Evolutionary conservation across 345 rosid species (phyloP), one percentile per base, ranked within the genome.

Genomic region (Boechera divaricarpa): DNA sequence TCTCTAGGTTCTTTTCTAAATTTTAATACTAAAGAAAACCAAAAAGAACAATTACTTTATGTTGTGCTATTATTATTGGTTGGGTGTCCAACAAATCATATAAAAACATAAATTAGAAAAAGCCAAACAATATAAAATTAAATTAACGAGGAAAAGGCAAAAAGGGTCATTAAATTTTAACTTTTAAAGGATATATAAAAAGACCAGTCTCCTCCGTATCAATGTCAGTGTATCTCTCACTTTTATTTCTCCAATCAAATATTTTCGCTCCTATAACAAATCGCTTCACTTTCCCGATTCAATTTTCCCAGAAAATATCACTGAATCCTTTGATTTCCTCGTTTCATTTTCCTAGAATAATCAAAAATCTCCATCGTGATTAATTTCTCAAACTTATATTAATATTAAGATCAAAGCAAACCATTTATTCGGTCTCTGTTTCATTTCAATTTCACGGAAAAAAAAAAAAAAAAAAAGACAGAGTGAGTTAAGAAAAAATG

Each of bases 261-360:
- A 61, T 69, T 69, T 36, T 39, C 45, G 53, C 44, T 38, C 47
- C 21, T 5, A 16, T 2, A 36, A 60, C n/a, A 10, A 21, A 60
- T 54, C 75, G 54, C 66, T 70, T 69, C 70, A 55, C 41, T 69
- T 77, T 62, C 69, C 74, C 51, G 4, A 47, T 55, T 64, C 64
- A 56, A 73, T 21, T 55, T 42, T 39, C 76, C 61, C 69, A 10
- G 55, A 73, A 64, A 18, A 10, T 31, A 29, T 21, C 67, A 62
- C 68, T 41, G 38, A 36, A 49, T 73, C 70, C 5, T 41, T 26
- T 16, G 1, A 51, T 5, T 76, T 76, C 69, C 59, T 64, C 41
- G 32, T 68, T 60, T 76, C 44, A 29, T 12, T 18, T 68, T 52
- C 55, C 45, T 18, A 33, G 63, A 6, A 56, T 56, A 36, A 48